Evolutionary conservation across 192 early-diverging fungal species (phyloP), one percentile per base, ranked within the genome.

Genomic region (Spizellomyces punctatus): DNA sequence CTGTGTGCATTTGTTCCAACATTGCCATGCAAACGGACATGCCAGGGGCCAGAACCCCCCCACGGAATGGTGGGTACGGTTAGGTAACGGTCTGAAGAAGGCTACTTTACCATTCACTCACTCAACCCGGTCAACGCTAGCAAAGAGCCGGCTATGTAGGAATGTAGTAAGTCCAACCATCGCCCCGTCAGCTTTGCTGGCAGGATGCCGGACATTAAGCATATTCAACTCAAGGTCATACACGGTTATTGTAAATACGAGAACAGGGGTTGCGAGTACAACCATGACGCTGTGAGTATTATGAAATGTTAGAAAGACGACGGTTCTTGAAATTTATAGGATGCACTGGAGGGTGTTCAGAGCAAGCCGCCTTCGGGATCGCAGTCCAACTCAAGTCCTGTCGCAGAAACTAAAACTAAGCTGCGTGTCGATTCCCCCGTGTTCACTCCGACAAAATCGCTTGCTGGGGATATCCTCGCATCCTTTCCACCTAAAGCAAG

Each of bases 201-300:
- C 27, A 36, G 27, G 27, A 36, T 36, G 27, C 27, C 27, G 27
- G 27, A 36, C 27, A 3, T 36, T 36, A 36, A 36, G 27, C 27
- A 36, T 36, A 3, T 36, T 36, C 27, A 36, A 36, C 27, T 36
- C 27, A 36, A 36, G 27, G 27, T 36, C 27, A 93, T 93, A 71
- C 90, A 92, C 81, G 93, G 93, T 5, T 90, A 83, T 66, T 95
- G 93, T 80, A 92, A 94, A 75, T 92, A 81, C 69, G 92, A 95
- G 79, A 82, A 82, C 66, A 88, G 87, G 60, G 92, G 93, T 5
- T 95, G 93, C 77, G 89, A 91, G 79, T 95, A 91, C 78, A 91
- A 87, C 69, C 93, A 95, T 70, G 27, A 36, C 27, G 27, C 27
- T 2, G 27, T 36, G 27, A 36, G 27, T 36, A 36, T 36, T 36